phyloP scores from a whole-genome alignment of 179 eudicot species.

The Silene coronaria region DNA sequence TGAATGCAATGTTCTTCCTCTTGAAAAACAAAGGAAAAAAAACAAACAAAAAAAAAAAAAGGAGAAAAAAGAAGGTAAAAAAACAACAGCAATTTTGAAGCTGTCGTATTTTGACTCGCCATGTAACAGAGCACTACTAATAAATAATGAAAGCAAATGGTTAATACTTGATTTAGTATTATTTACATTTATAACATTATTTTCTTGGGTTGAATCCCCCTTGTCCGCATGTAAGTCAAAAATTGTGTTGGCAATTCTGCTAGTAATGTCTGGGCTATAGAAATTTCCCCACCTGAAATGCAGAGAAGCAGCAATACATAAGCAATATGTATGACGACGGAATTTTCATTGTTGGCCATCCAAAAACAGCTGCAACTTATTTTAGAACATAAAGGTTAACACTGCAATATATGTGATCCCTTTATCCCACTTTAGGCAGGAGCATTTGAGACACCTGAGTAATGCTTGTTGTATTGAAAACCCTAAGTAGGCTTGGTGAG shows the following conservation, averaged over 20 bases:
- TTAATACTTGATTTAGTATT: conserved; percentile 1
- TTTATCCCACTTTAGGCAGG: too few relatives aligned
- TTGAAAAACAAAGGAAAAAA: too few relatives aligned
- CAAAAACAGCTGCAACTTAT: not conserved
- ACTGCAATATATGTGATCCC: too few relatives aligned
- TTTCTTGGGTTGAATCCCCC: conserved; percentile 59
- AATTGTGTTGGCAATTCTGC: conserved; percentile 91
- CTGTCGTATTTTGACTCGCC: conserved; percentile 24
- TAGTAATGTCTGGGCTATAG: conserved; percentile 79
- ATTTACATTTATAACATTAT: conserved; percentile 17
- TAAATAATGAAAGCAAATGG: not conserved
- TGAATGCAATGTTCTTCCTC: not conserved
- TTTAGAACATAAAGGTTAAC: too few relatives aligned
- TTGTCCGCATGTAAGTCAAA: conserved; percentile 71
- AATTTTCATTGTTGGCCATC: not conserved
- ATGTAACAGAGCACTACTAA: not conserved
- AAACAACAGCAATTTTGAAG: conserved; percentile 14
- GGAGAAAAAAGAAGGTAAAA: too few relatives aligned
- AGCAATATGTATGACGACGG: not conserved
- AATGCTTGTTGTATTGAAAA: not conserved
- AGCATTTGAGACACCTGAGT: not conserved
- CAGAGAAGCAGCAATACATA: not conserved
- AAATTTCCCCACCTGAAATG: conserved; percentile 75
- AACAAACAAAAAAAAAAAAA: not conserved
- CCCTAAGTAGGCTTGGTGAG: not conserved